Conservation (phyloP, 73 alveolate genomes). For the Paramecium caudatum region DNA sequence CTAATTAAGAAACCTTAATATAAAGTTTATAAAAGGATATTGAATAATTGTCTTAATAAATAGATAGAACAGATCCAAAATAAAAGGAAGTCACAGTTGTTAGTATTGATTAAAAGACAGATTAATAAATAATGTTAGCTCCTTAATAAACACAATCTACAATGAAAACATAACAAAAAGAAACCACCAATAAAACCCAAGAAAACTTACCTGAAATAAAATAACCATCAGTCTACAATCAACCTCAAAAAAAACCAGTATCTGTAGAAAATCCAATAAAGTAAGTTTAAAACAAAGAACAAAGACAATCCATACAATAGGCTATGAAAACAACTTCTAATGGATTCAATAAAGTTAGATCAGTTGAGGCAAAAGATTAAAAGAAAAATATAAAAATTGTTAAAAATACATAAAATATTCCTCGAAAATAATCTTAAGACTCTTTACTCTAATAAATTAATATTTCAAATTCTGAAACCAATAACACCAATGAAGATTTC, state of each 20-base stretch:
- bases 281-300: not conserved
- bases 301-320: not conserved
- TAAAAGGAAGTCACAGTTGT: slow-evolving; percentile 27
- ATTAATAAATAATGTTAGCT: slow-evolving; percentile 5
- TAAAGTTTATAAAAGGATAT: slow-evolving; percentile 5
- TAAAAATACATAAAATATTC: slow-evolving; percentile 3
- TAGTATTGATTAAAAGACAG: slow-evolving; percentile 26
- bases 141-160: not conserved
- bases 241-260: not conserved
- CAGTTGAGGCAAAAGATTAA: slow-evolving; percentile 38
- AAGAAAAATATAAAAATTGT: not conserved
- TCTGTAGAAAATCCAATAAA: not conserved
- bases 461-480: not conserved
- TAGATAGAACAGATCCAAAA: not conserved
- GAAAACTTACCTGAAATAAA: slow-evolving; percentile 24
- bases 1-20: not conserved
- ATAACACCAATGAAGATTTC: slow-evolving; percentile 34
- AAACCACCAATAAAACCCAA: not conserved
- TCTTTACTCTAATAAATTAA: not conserved
- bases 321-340: slow-evolving; percentile 10
- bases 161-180: slow-evolving; percentile 7
- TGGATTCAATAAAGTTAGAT: slow-evolving; percentile 24
- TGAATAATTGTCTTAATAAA: not conserved
- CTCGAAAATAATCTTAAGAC: slow-evolving; percentile 8
- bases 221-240: not conserved